phyloP scores from a whole-genome alignment of 345 rosid genomes.

The Sonneratia caseolaris region DNA sequence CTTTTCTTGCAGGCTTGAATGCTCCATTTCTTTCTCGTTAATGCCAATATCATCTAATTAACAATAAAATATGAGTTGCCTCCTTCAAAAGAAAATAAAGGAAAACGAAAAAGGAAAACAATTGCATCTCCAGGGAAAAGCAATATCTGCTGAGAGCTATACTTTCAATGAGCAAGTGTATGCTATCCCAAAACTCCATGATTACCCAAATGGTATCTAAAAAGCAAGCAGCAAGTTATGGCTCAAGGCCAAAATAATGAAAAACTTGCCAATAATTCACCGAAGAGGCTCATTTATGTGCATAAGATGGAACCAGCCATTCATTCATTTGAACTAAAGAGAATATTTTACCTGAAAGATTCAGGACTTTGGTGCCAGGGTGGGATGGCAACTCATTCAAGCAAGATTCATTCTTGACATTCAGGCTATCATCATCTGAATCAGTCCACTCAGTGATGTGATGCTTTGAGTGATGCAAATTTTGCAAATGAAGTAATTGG shows the following conservation, averaged over 20 bases:
- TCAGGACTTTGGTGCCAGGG: too few species aligned
- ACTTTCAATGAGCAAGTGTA: not conserved
- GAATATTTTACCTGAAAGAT: constrained; percentile 35
- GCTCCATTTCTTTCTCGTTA: constrained; percentile 75
- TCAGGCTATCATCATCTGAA: constrained; percentile 52
- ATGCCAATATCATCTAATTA: constrained; percentile 54
- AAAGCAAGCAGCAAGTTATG: too few species aligned
- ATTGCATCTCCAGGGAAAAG: too few species aligned
- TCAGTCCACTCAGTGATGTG: constrained; percentile 32
- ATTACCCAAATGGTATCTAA: not conserved
- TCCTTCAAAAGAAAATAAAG: too few species aligned
- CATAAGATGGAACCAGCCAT: too few species aligned
- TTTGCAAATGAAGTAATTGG: constrained; percentile 54
- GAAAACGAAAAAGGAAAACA: too few species aligned
- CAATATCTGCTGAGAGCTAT: too few species aligned
- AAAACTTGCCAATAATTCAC: too few species aligned
- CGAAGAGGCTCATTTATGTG: not conserved
- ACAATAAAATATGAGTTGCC: not conserved
- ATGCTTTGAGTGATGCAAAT: constrained; percentile 31
- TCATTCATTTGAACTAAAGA: not conserved
- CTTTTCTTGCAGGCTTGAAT: constrained; percentile 81
- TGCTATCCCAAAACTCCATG: not conserved
- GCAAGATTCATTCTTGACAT: constrained; percentile 37
- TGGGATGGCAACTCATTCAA: constrained; percentile 36
- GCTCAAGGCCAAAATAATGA: too few species aligned